Percentiles rank a stretch among this genome's conserved stretches.
These are phyloP conservation scores for Metschnikowia proteae DNA, from an alignment of 805 yeast species.

Conservation along the genomic window DNA sequence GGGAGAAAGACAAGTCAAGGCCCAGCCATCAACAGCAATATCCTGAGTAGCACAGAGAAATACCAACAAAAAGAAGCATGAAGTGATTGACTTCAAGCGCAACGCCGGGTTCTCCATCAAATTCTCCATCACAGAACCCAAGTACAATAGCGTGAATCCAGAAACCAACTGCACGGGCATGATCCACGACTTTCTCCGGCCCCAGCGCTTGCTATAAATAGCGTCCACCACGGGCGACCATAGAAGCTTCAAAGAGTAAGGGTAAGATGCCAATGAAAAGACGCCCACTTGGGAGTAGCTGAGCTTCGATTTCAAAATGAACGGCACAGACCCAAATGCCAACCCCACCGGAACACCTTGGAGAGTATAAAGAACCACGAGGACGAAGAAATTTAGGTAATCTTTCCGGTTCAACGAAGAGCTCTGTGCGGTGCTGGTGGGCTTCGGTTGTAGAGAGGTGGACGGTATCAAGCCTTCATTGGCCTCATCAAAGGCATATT, in stretches of 20 bases:
- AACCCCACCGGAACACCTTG: constrained; percentile 98
- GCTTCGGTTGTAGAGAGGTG: constrained; percentile 9
- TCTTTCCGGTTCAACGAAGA: constrained; percentile 12
- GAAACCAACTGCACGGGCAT: constrained; percentile 86
- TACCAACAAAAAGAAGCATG: constrained; percentile 70
- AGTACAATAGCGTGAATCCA: constrained; percentile 57
- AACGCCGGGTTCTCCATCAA: constrained; percentile 48
- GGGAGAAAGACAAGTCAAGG: constrained; percentile 77
- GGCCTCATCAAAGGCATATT: constrained; percentile 28
- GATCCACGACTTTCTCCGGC: constrained; percentile 91
- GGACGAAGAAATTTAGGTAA: constrained; percentile 47
- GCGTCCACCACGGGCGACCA: constrained; percentile 99
- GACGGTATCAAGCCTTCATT: constrained; percentile 37
- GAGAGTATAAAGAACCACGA: constrained; percentile 71
- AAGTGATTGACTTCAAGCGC: constrained; percentile 56
- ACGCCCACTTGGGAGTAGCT: constrained; percentile 87
- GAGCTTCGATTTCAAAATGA: constrained; percentile 74
- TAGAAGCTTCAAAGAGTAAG: constrained; percentile 83
- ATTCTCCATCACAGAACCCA: constrained; percentile 56
- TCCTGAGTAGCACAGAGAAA: constrained; percentile 96
- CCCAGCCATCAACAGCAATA: constrained; percentile 99
- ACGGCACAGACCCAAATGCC: constrained; percentile 93
- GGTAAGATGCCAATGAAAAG: constrained; percentile 89
- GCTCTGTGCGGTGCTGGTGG: neutral
- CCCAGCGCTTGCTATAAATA: constrained; percentile 58